Percentiles rank a stretch among this genome's conserved stretches.
phyloP scores from a whole-genome alignment of 108 stramenopile genomes.

The Cylindrotheca closterium region DNA sequence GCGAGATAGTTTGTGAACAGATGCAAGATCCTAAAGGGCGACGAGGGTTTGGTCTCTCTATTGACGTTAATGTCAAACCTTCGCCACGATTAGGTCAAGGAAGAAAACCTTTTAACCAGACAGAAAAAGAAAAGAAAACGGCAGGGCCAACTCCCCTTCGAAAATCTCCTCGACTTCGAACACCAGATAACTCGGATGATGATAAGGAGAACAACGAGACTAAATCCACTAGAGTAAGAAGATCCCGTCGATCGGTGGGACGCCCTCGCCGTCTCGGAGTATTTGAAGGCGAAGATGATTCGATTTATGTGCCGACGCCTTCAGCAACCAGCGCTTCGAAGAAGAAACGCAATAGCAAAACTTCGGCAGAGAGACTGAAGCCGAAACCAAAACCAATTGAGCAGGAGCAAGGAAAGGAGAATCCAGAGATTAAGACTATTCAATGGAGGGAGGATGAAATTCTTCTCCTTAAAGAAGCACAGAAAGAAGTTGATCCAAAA shows the following conservation, averaged over 20 bases:
- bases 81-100: not conserved
- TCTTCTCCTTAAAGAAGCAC: constrained; percentile 16
- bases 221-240: not conserved
- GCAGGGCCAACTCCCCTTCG: not conserved
- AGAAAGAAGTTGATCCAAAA: constrained; percentile 44
- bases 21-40: no score
- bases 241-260: not conserved
- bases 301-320: no score
- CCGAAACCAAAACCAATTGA: not conserved
- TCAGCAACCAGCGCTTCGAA: no score
- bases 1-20: no score
- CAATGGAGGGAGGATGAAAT: not conserved
- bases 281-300: not conserved
- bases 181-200: not conserved
- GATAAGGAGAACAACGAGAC: not conserved
- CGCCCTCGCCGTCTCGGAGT: constrained; percentile 2
- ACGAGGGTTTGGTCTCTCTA: no score
- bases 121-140: not conserved
- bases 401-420: not conserved
- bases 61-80: no score
- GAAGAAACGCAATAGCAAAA: no score
- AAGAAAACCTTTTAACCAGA: not conserved
- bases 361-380: not conserved
- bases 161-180: not conserved
- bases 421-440: not conserved